Percentiles rank a stretch among this genome's conserved stretches.
Conservation (phyloP, 208 protist species). For the Leishmania braziliensis region DNA sequence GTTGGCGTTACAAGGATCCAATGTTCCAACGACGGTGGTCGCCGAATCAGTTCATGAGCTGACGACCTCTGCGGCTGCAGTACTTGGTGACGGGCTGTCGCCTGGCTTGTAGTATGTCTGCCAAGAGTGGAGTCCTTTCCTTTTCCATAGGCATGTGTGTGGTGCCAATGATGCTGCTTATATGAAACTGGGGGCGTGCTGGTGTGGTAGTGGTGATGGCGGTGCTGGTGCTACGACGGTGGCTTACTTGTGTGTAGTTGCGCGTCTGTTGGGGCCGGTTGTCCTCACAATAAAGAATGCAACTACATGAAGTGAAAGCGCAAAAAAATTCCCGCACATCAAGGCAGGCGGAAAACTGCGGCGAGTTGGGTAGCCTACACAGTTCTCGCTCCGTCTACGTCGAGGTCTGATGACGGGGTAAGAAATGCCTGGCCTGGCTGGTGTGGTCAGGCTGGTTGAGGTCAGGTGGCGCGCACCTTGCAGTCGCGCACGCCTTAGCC, state of each 20-base stretch:
- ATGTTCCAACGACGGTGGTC: constrained; percentile 83
- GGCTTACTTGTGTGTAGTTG: not conserved
- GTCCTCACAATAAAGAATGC: not conserved
- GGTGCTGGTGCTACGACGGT: not conserved
- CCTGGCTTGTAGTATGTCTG: not conserved
- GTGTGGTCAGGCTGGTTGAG: not conserved
- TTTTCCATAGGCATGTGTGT: not conserved
- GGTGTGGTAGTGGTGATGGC: not conserved
- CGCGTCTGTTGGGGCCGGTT: not conserved
- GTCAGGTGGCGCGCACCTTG: not conserved
- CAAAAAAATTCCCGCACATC: not conserved
- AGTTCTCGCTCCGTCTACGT: not conserved
- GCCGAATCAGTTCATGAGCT: constrained; percentile 87
- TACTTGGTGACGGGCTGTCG: not conserved
- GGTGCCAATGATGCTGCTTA: not conserved
- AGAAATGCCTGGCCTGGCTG: not conserved
- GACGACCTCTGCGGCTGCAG: not conserved
- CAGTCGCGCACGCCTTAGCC: not conserved
- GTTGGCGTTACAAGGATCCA: constrained; percentile 83
- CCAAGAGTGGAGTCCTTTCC: too few relatives aligned
- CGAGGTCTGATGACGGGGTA: not conserved
- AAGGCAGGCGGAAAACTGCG: not conserved
- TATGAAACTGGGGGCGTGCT: not conserved
- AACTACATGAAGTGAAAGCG: not conserved
- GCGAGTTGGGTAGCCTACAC: not conserved